Base-by-base conservation (phyloP, 2,329 filamentous ascomycete species). In the Pseudogymnoascus pannorum region DNA sequence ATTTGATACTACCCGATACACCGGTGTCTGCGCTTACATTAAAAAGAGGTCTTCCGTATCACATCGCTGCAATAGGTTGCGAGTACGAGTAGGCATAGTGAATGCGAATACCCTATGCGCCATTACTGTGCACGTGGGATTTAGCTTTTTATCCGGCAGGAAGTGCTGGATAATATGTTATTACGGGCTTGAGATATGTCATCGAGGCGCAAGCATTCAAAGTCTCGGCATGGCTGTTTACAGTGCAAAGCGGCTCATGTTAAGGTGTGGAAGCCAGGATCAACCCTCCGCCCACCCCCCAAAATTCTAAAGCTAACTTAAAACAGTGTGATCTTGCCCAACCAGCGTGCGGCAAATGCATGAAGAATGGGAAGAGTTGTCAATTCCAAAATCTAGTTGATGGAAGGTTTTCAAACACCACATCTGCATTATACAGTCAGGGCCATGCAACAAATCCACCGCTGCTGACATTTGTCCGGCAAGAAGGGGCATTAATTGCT, bases 161-260 rank as follows among this genome's bases (percentile, higher is more conserved):
- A 20, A 20, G 26, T 7, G n/a, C 48, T 18, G 9, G 5, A 6
- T 54, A 20, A 31, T 54, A 54, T 54, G 48, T 11, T 31, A 9
- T n/a, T 14, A 54, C n/a, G n/a, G 48, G 9, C 8, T 54, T 2
- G 31, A 22, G 48, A 40, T 14, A 65, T 64, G 62, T 18, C 58
- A 11, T 59, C 51, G 6, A 60, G 60, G 54, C 59, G 63, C 6
- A 57, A 57, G 18, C 63, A 66, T 51, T 31, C 51, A 9, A 66
- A 65, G 44, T 51, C 64, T 1, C 60, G 64, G 16, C 61, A 22
- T 48, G 64, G 64, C 14, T 66, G 64, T 44, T 35, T 8, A 29
- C 61, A 65, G 24, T 66, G 63, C 48, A 65, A 65, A 31, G 12
- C 57, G 29, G 40, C 38, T n/a, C 63, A 63, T 42, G 61, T 57